Percentiles rank a stretch among this genome's conserved stretches.
phyloP scores from a whole-genome alignment of 345 rosid genomes.

The Zanthoxylum bungeanum region DNA sequence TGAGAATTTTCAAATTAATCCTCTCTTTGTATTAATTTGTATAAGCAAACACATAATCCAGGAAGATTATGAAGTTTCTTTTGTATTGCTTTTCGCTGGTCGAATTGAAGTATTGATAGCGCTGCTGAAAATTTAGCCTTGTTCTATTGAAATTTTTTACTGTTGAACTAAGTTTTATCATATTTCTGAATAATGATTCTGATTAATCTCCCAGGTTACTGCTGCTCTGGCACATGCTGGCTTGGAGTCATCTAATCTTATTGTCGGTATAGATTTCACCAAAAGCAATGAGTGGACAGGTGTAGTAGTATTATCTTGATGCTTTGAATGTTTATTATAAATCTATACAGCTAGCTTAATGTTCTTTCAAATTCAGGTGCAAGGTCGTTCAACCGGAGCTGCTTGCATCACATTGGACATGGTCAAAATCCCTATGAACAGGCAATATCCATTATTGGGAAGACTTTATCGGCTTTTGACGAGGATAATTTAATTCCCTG shows the following conservation, averaged over 20 bases:
- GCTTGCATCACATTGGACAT: slow-evolving; percentile 64
- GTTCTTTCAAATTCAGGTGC: slow-evolving; percentile 39
- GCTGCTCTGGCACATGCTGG: slow-evolving; percentile 81
- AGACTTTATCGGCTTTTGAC: slow-evolving; percentile 69
- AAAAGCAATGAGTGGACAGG: slow-evolving; percentile 99
- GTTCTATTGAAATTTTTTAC: neutral
- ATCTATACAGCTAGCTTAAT: slow-evolving; percentile 17
- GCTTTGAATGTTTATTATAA: neutral
- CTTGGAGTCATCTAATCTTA: slow-evolving; percentile 91
- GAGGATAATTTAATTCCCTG: slow-evolving; percentile 87
- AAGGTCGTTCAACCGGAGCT: slow-evolving; percentile 60
- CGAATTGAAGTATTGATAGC: neutral
- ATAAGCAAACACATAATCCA: neutral
- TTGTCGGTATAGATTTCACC: slow-evolving; percentile 91
- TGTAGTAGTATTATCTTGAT: slow-evolving; percentile 15
- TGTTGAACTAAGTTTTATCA: neutral
- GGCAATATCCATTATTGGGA: slow-evolving; percentile 76
- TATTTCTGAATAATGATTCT: neutral
- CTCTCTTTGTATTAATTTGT: neutral
- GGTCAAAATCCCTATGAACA: slow-evolving; percentile 73
- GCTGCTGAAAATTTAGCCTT: neutral
- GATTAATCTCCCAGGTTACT: slow-evolving; percentile 54
- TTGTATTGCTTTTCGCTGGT: neutral
- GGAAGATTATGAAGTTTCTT: neutral
- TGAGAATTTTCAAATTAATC: neutral